Evolutionary conservation across 2,329 filamentous ascomycete genomes (phyloP), one percentile per base, ranked within the genome.

Genomic region (Thermochaetoides dissita): DNA sequence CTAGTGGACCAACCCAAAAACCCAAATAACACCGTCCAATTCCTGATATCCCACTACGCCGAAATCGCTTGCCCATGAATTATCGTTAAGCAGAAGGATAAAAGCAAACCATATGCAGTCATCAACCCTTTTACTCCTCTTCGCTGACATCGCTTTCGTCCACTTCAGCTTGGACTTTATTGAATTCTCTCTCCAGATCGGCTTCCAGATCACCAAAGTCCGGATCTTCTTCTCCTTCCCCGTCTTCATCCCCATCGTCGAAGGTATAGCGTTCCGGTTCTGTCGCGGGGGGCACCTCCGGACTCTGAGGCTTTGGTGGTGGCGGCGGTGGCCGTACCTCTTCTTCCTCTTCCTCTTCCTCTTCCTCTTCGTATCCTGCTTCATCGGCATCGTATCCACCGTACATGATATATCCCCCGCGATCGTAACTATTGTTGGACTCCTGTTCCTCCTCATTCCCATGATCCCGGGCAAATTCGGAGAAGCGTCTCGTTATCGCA

Each of bases 91-190:
- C 17, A 24, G 17, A 24, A 24, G 5, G 17, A 24, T 3, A 24
- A 24, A 5, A 24, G 17, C 17, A 24, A 24, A 24, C 17, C 17
- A 24, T 24, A 24, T 24, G 17, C 17, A 24, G 17, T 24, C 17
- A 24, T 24, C 17, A 24, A 24, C 5, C 17, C 17, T 24, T 24
- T 59, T 40, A 80, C 55, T 80, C 76, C 56, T 80, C 76, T 55
- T 80, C 76, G 49, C 76, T 80, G 41, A 80, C 75, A 57, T 81
- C 76, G 49, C 76, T 80, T 57, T 80, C 76, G 40, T 66, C 61
- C 11, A 42, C 46, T 59, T 43, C 44, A 8, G 44, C 33, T 12
- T 44, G 33, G 3, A 41, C 61, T 30, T 49, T 50, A 40, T 51
- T 61, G 32, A 73, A 61, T 34, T 68, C 69, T 7, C 71, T 71